Evolutionary conservation across 2,329 filamentous ascomycete species (phyloP).

Genomic region (Madurella mycetomatis): DNA sequence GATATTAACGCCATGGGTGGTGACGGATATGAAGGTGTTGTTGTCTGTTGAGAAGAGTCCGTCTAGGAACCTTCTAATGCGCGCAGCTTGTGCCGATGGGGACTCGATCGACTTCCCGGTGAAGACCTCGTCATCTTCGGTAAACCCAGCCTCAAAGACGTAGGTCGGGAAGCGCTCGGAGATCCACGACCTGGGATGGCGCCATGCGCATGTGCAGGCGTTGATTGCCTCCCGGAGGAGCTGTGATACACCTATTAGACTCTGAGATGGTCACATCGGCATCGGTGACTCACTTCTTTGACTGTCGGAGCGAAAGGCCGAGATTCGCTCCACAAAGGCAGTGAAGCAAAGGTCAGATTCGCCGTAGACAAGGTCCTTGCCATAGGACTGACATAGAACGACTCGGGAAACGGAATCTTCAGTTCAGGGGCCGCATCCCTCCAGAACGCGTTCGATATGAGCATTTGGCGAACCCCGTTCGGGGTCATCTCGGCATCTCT

Average conservation of each 20-base stretch:
- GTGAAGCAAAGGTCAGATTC: constrained; percentile 14
- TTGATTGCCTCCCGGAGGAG: constrained; percentile 55
- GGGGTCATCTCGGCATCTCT: constrained; percentile 47
- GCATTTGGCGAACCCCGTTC: constrained; percentile 50
- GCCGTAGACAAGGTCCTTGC: constrained; percentile 45
- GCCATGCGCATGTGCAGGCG: constrained; percentile 58
- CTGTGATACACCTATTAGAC: neutral
- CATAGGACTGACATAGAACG: constrained; percentile 37
- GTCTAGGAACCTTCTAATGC: constrained; percentile 11
- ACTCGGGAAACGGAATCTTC: no score
- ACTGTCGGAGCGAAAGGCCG: constrained; percentile 46
- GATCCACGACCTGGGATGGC: constrained; percentile 47
- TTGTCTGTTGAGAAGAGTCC: constrained; percentile 18
- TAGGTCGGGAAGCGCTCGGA: constrained; percentile 46
- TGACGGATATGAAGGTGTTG: constrained; percentile 16
- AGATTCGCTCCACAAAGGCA: no score
- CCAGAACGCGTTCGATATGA: constrained; percentile 50
- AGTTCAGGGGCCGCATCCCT: constrained; percentile 45
- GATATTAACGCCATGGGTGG: constrained; percentile 15
- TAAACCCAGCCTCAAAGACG: constrained; percentile 49
- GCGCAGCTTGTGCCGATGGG: constrained; percentile 38
- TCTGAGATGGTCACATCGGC: no score
- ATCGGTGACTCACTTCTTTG: constrained; percentile 40
- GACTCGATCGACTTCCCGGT: constrained; percentile 44
- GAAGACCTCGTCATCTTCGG: constrained; percentile 53